phyloP scores from a whole-genome alignment of 2,329 filamentous ascomycete species.

The Fusarium compactum region DNA sequence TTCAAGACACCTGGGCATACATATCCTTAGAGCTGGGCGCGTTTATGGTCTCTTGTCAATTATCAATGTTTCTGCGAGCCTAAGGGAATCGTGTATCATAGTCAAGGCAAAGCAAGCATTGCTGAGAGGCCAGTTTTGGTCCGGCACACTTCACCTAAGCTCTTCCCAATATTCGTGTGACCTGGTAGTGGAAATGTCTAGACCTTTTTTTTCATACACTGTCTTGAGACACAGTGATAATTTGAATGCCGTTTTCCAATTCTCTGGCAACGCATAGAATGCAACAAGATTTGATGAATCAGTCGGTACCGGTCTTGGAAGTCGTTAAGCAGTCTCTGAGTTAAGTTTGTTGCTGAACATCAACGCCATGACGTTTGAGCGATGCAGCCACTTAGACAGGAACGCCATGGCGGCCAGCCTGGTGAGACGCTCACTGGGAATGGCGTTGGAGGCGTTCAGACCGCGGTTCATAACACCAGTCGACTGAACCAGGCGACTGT shows the following conservation, averaged over 20 bases:
- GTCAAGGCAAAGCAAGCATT: conserved; percentile 49
- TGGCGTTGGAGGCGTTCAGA: conserved; percentile 22
- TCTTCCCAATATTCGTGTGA: neutral
- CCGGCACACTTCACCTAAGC: conserved; percentile 42
- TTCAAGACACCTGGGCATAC: neutral
- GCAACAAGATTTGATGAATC: neutral
- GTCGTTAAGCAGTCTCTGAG: neutral
- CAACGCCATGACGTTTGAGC: neutral
- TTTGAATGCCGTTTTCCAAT: neutral
- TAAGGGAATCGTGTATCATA: conserved; percentile 44
- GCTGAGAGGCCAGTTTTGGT: conserved; percentile 57
- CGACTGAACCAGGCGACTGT: conserved; percentile 24
- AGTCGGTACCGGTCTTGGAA: neutral
- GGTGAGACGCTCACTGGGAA: conserved; percentile 15
- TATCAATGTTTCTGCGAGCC: conserved; percentile 45
- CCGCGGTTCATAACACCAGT: neutral
- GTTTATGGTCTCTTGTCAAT: conserved; percentile 56
- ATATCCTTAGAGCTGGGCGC: conserved; percentile 46
- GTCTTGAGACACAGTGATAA: conserved; percentile 5
- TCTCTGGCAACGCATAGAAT: conserved; percentile 2
- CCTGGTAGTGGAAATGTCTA: neutral
- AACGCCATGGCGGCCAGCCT: conserved; percentile 3
- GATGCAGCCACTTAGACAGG: neutral
- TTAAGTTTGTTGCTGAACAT: neutral
- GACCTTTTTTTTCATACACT: neutral